These are phyloP conservation scores for Penicillium antarcticum DNA, from an alignment of 495 filamentous ascomycete species.

Conservation along the genomic window DNA sequence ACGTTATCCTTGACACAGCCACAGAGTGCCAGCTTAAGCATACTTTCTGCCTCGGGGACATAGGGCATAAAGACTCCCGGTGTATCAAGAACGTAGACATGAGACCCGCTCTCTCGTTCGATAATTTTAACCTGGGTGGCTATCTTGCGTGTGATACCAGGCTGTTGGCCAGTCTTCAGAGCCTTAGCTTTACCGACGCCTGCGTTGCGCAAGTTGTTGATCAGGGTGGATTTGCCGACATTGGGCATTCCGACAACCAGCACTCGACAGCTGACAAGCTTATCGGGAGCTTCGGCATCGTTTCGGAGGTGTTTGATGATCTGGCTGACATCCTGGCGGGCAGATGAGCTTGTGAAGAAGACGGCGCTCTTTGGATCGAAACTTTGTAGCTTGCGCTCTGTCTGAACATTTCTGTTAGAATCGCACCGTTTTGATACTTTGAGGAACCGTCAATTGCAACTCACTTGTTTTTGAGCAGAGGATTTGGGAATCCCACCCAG, in stretches of 20 bases:
- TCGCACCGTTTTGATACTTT: not conserved
- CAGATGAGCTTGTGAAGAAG: constrained; percentile 60
- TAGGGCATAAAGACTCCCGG: constrained; percentile 93
- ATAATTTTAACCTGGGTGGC: constrained; percentile 79
- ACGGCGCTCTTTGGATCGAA: constrained; percentile 58
- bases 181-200: constrained; percentile 74
- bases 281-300: constrained; percentile 42
- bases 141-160: constrained; percentile 86
- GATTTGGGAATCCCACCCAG: constrained; percentile 51
- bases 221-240: constrained; percentile 82
- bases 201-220: constrained; percentile 75
- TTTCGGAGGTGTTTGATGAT: constrained; percentile 57
- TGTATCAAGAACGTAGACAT: constrained; percentile 69
- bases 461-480: constrained; percentile 24
- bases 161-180: constrained; percentile 77
- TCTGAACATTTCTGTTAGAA: constrained; percentile 17
- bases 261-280: constrained; percentile 67
- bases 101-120: constrained; percentile 45
- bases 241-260: constrained; percentile 98
- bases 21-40: constrained; percentile 88
- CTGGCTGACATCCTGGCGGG: constrained; percentile 44
- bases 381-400: constrained; percentile 46
- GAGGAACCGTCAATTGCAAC: not conserved
- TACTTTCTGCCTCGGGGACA: constrained; percentile 75
- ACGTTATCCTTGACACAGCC: constrained; percentile 89